Conservation (phyloP, 2,329 filamentous ascomycete species). For the Colletotrichum sp. region DNA sequence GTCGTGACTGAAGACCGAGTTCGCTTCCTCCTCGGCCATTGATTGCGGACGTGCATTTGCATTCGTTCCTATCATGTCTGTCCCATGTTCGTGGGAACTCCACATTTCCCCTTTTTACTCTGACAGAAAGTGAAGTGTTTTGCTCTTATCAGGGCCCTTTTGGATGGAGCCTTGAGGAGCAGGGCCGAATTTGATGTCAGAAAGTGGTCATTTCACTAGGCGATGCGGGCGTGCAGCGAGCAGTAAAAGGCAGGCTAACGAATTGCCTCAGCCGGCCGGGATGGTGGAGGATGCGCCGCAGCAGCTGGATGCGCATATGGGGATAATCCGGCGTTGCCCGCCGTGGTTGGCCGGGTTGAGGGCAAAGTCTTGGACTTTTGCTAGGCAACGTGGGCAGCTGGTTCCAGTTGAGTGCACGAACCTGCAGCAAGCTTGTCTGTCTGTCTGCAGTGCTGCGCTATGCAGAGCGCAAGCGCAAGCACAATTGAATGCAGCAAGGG, state of each 20-base stretch:
- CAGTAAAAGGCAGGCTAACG: background rate
- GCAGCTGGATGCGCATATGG: slow-evolving; percentile 4
- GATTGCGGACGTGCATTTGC: slow-evolving; percentile 29
- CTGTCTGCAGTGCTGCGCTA: background rate
- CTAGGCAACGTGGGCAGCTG: slow-evolving; percentile 1
- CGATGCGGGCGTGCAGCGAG: slow-evolving; percentile 1
- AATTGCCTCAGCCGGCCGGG: slow-evolving; percentile 17
- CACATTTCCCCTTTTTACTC: slow-evolving; percentile 27
- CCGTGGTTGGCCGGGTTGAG: background rate
- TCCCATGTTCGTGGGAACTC: slow-evolving; percentile 29
- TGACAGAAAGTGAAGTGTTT: background rate
- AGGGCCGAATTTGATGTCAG: slow-evolving; percentile 16
- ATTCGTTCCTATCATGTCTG: slow-evolving; percentile 28
- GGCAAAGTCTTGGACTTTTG: background rate
- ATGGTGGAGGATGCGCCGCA: slow-evolving; percentile 11
- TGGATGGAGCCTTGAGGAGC: slow-evolving; percentile 12
- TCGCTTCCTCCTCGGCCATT: slow-evolving; percentile 39
- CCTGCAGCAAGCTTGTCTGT: background rate
- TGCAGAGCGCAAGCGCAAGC: background rate
- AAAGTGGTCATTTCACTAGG: slow-evolving; percentile 17
- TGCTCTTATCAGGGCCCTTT: slow-evolving; percentile 19
- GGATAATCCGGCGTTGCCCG: slow-evolving; percentile 3
- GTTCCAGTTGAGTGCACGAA: background rate
- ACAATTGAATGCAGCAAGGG: background rate
- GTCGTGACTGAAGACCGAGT: slow-evolving; percentile 39